Percentiles rank a stretch among this genome's conserved stretches.
Conservation (phyloP, 2,329 filamentous ascomycete genomes). For the Dactylellina haptotyla region DNA sequence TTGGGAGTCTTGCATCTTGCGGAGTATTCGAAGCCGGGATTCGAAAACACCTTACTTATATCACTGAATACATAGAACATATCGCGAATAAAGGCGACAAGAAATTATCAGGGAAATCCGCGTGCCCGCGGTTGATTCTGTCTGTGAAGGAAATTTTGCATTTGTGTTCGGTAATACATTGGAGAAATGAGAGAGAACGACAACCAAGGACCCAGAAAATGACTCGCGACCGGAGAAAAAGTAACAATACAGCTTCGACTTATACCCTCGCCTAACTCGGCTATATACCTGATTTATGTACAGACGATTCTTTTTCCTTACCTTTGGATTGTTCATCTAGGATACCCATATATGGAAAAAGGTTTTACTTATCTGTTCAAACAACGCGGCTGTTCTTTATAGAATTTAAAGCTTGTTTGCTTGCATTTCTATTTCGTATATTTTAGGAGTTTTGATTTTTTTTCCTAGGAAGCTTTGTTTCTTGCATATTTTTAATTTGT, state of each 20-base stretch:
- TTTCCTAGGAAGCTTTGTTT: no score
- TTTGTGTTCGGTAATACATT: background rate
- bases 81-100: background rate
- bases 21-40: background rate
- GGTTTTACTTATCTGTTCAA: background rate
- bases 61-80: background rate
- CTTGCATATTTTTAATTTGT: no score
- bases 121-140: background rate
- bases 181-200: background rate
- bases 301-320: no score
- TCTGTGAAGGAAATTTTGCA: background rate
- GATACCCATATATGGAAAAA: no score
- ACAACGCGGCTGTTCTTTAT: no score
- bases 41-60: background rate
- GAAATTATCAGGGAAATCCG: background rate
- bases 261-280: no score
- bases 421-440: no score
- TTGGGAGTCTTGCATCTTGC: background rate
- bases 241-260: background rate
- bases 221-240: background rate
- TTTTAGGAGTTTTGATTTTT: no score
- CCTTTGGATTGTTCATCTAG: no score
- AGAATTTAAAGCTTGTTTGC: no score
- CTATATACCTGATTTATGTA: no score
- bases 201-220: background rate